Evolutionary conservation across 2,329 filamentous ascomycete genomes (phyloP), one percentile per base, ranked within the genome.

Genomic region (Huntiella savannae): DNA sequence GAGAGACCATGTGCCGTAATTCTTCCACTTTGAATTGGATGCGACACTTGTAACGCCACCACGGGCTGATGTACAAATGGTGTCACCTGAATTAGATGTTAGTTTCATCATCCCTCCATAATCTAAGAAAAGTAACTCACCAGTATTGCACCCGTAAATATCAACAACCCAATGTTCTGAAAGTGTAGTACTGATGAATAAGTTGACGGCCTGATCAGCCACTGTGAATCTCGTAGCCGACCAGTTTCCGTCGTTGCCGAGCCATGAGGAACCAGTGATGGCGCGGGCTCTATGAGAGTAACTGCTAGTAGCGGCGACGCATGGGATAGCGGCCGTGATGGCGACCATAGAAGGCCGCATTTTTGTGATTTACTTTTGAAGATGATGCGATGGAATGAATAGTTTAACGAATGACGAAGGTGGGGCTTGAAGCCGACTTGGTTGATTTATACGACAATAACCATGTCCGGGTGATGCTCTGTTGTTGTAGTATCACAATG

Each of bases 111-210:
- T 28, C 7, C 6, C 22, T 15, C n/a, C 12, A 33, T 4, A 8
- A 4, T 12, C 5, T 15, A 15, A 33, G 33, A 22, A 32, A 28
- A 33, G 34, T 22, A n/a, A 62, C 65, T 54, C 65, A 70, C 69
- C 63, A 37, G 59, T 54, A 52, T 58, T 51, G 52, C 75, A 80
- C 47, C 74, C 77, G 49, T 67, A 64, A 1, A 68, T 62, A 45
- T 76, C 67, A 35, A 85, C 63, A 3, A 75, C 69, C 79, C 79
- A 84, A 38, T 79, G 75, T 58, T 84, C 79, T 33, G 81, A 82
- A 37, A 77, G 67, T 10, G 71, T 69, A 4, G 79, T 85, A 55
- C 77, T 83, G 44, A 78, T 67, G 10, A 67, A 55, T 32, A 67
- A 58, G 52, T 63, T 58, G 49, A 66, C 55, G 7, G 62, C 47